Conservation (phyloP, 75 land plant genomes). For the Pinus tabuliformis region DNA sequence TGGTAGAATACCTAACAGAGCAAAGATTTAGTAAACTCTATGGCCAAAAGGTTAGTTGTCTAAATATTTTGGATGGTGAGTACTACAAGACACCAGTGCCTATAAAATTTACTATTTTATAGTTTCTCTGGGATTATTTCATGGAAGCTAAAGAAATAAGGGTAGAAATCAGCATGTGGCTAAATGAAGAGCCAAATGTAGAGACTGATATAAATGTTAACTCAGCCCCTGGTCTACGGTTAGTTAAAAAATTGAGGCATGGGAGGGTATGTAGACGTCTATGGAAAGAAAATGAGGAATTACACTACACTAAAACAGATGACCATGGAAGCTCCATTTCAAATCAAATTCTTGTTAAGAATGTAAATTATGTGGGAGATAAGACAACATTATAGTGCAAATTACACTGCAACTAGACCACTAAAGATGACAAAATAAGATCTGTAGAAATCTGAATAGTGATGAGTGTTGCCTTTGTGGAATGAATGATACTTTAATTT, state of each 20-base stretch:
- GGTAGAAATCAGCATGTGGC: slow-evolving; percentile 58
- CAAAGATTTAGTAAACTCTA: no score
- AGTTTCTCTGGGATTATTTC: slow-evolving; percentile 82
- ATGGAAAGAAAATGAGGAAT: slow-evolving; percentile 11
- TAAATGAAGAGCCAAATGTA: slow-evolving; percentile 12
- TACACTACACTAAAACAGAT: neutral
- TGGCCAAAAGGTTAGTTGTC: no score
- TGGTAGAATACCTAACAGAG: no score
- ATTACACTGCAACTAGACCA: slow-evolving; percentile 5
- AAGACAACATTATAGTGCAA: neutral
- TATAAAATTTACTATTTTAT: slow-evolving; percentile 65
- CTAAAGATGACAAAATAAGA: neutral
- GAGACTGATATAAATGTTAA: slow-evolving; percentile 17
- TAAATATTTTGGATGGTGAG: slow-evolving; percentile 10
- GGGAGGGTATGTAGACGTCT: slow-evolving; percentile 1
- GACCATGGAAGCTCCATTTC: slow-evolving; percentile 22
- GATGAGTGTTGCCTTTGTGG: slow-evolving; percentile 93
- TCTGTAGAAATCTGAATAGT: slow-evolving; percentile 41
- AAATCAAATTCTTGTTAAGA: neutral
- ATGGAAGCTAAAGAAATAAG: slow-evolving; percentile 71
- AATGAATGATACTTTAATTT: slow-evolving; percentile 92
- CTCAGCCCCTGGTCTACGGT: neutral
- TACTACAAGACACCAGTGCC: slow-evolving; percentile 53
- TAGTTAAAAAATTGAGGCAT: slow-evolving; percentile 5
- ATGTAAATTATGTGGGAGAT: neutral